phyloP scores from a whole-genome alignment of 164 flowering plant species.

The Vitis labrusca region DNA sequence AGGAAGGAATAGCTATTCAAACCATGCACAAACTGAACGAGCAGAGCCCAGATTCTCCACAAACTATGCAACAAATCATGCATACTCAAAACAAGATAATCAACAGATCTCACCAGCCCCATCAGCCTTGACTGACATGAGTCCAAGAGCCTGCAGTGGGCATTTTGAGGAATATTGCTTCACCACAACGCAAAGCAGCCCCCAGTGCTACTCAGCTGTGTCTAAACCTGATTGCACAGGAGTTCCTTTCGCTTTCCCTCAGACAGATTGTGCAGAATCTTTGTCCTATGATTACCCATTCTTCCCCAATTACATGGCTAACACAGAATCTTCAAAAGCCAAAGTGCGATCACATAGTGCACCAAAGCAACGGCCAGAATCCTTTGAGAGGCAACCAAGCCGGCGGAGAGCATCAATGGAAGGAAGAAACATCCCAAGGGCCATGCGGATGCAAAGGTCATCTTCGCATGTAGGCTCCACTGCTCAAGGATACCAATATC shows the following conservation, averaged over 20 bases:
- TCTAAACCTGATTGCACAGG: slow-evolving; percentile 52
- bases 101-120: slow-evolving; percentile 66
- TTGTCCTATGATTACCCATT: slow-evolving; percentile 57
- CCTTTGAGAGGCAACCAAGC: slow-evolving; percentile 75
- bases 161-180: slow-evolving; percentile 76
- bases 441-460: slow-evolving; percentile 76
- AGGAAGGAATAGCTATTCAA: slow-evolving; percentile 61
- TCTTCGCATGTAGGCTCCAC: slow-evolving; percentile 76
- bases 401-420: slow-evolving; percentile 62
- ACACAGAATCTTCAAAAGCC: slow-evolving; percentile 87
- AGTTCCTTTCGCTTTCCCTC: slow-evolving; percentile 46
- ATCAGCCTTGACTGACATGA: slow-evolving; percentile 66
- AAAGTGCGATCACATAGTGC: slow-evolving; percentile 93
- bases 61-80: slow-evolving; percentile 25
- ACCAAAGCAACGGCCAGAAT: slow-evolving; percentile 82
- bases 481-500: slow-evolving; percentile 62
- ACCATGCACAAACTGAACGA: slow-evolving; percentile 39
- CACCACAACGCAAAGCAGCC: slow-evolving; percentile 79
- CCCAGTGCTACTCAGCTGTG: slow-evolving; percentile 59
- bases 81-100: slow-evolving; percentile 42
- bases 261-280: slow-evolving; percentile 65
- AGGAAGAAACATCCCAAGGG: slow-evolving; percentile 76
- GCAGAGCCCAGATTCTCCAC: slow-evolving; percentile 48
- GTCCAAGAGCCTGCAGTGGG: slow-evolving; percentile 76
- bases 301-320: slow-evolving; percentile 94